Evolutionary conservation across 2,329 filamentous ascomycete genomes (phyloP).

Genomic region (Fusarium setosum): DNA sequence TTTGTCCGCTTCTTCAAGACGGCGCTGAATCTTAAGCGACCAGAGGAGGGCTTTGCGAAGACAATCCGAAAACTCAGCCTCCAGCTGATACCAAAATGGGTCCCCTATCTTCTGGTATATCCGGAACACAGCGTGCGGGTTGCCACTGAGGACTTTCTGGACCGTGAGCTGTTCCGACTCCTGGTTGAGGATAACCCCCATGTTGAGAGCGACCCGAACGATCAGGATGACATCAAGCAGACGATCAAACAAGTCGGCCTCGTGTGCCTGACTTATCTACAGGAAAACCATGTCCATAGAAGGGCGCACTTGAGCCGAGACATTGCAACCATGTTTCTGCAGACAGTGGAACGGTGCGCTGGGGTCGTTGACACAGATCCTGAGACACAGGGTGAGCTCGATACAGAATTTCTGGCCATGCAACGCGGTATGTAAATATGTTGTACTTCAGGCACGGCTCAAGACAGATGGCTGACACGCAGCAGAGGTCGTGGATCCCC

Average conservation of each 20-base stretch:
- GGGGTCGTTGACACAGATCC: constrained; percentile 52
- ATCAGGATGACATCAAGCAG: constrained; percentile 35
- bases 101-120: constrained; percentile 61
- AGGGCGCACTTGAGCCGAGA: constrained; percentile 55
- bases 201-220: constrained; percentile 46
- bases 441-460: background rate
- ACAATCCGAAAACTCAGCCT: constrained; percentile 38
- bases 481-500: constrained; percentile 56
- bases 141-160: constrained; percentile 57
- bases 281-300: constrained; percentile 58
- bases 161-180: constrained; percentile 55
- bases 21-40: constrained; percentile 44
- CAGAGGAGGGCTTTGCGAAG: constrained; percentile 38
- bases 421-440: constrained; percentile 41
- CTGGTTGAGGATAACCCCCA: constrained; percentile 33
- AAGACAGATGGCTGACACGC: constrained; percentile 26
- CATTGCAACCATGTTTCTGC: constrained; percentile 55
- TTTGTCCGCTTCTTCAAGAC: constrained; percentile 59
- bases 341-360: constrained; percentile 56
- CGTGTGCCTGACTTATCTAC: constrained; percentile 58
- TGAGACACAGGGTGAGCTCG: constrained; percentile 45
- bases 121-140: constrained; percentile 55
- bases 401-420: constrained; percentile 42
- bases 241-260: constrained; percentile 55
- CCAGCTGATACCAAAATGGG: constrained; percentile 57